Percentiles rank a stretch among this genome's conserved stretches.
Evolutionary conservation across 306 rosid species (phyloP).

Genomic region (Urtica urens): DNA sequence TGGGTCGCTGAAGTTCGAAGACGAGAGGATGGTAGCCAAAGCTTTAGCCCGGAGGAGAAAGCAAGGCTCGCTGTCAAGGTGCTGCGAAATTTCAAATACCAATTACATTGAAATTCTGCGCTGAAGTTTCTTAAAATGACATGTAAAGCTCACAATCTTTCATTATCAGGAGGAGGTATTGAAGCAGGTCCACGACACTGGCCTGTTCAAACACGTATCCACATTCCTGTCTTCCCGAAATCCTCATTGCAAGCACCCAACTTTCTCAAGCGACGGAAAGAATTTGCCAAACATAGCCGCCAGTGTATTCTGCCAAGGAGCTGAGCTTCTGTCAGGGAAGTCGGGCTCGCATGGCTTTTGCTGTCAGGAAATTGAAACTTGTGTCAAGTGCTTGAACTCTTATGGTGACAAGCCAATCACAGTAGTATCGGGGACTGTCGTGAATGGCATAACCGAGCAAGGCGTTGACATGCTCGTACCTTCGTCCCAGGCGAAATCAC

Average conservation of each 20-base stretch:
- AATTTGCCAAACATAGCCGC: conserved; percentile 63
- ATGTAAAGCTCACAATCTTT: conserved; percentile 1
- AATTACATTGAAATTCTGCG: background rate
- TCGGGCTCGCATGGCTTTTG: conserved; percentile 36
- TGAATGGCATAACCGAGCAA: conserved; percentile 47
- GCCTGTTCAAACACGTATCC: conserved; percentile 58
- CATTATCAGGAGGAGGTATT: conserved; percentile 62
- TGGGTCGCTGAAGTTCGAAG: conserved; percentile 94
- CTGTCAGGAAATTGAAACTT: conserved; percentile 59
- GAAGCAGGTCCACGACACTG: conserved; percentile 68
- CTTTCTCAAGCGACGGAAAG: conserved; percentile 22
- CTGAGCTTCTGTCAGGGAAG: conserved; percentile 59
- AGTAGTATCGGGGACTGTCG: conserved; percentile 63
- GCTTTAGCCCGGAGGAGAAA: conserved; percentile 76
- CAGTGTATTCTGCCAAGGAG: conserved; percentile 82
- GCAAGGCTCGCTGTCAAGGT: conserved; percentile 80
- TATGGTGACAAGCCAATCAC: conserved; percentile 54
- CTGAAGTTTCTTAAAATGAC: background rate
- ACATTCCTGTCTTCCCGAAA: conserved; percentile 33
- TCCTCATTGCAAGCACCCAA: conserved; percentile 25
- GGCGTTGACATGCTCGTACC: conserved; percentile 76
- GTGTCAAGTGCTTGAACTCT: conserved; percentile 47
- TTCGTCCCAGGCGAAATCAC: conserved; percentile 32
- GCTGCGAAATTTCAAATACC: conserved; percentile 11
- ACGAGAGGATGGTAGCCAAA: conserved; percentile 55